Evolutionary conservation across 495 filamentous ascomycete genomes (phyloP).

Genomic region (Podospora sp.): DNA sequence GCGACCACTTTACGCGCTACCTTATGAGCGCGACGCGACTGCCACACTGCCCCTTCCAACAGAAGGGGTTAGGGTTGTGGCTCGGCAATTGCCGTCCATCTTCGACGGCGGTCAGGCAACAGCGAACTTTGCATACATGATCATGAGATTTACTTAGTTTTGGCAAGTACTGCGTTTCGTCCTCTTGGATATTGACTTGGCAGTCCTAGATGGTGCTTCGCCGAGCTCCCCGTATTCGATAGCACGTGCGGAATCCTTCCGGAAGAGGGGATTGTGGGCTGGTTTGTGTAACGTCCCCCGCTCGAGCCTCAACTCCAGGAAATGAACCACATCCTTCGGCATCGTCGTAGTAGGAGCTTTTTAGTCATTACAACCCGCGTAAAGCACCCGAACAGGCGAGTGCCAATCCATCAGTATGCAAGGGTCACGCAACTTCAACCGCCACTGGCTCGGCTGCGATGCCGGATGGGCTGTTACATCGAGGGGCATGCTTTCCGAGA

Average conservation of each 20-base stretch:
- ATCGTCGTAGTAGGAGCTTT: background rate
- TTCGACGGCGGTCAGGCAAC: too few species aligned
- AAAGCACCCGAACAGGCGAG: background rate
- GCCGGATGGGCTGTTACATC: too few species aligned
- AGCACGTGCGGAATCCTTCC: background rate
- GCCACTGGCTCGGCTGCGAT: too few species aligned
- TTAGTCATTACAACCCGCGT: background rate
- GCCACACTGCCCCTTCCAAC: too few species aligned
- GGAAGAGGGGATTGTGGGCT: background rate
- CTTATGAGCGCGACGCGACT: background rate
- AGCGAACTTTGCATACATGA: too few species aligned
- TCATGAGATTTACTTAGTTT: too few species aligned
- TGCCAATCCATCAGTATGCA: background rate
- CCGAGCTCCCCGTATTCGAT: too few species aligned
- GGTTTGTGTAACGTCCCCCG: slow-evolving; percentile 1
- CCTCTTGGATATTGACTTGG: background rate
- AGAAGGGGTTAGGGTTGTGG: too few species aligned
- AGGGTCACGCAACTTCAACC: background rate
- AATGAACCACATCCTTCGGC: background rate
- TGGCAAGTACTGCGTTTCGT: too few species aligned
- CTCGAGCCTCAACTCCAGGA: background rate
- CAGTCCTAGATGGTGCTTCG: background rate
- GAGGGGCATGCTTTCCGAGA: too few species aligned
- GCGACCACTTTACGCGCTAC: slow-evolving; percentile 5
- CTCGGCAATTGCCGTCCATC: too few species aligned